Base-by-base conservation (phyloP, 805 yeast genomes). In the Lachancea sp. region DNA sequence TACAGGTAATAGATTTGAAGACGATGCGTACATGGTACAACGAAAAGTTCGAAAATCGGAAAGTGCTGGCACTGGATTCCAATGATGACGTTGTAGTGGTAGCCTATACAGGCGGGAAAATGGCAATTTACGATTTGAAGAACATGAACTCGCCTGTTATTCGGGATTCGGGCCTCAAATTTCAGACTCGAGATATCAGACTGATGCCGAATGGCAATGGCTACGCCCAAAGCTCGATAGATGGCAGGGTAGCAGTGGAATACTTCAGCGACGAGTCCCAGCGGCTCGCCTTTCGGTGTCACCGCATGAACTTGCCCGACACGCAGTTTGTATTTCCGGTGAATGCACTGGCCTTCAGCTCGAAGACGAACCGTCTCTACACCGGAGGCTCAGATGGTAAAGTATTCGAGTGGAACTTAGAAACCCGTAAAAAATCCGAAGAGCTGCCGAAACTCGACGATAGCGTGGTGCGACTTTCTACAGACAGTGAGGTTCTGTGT, bases 351-450 rank as follows among this genome's bases (percentile, higher is more conserved):
- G 64, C 75, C 8, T 87, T 89, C 71, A 90, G 84, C 55, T 90
- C 92, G 1, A 66, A 69, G 15, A 75, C 74, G 55, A 84, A 86
- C 13, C 83, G 94, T 1, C 75, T 90, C 53, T 77, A 79, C 43
- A 89, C 97, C 1, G 95, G 94, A 2, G 97, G 97, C 1, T 74
- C 92, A 2, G 97, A 90, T 63, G 95, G 96, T 8, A 73, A 84
- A 32, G 82, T 88, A 52, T 79, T 86, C 51, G 72, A 82, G 57
- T 90, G 97, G 97, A 96, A 88, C 58, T 79, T 86, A 57, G 83
- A 78, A 44, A 76, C 89, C 21, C 75, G 79, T 55, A 87, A 83
- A 56, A 74, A 96, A 47, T 71, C 89, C 40, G 79, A 80, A 60
- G 83, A 79, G 41, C 78, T 77, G 62, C 80, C 88, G 0, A 69